Evolutionary conservation across 768 basidiomycete species (phyloP), one percentile per base, ranked within the genome.

Genomic region (Gelatoporia subvermispora): DNA sequence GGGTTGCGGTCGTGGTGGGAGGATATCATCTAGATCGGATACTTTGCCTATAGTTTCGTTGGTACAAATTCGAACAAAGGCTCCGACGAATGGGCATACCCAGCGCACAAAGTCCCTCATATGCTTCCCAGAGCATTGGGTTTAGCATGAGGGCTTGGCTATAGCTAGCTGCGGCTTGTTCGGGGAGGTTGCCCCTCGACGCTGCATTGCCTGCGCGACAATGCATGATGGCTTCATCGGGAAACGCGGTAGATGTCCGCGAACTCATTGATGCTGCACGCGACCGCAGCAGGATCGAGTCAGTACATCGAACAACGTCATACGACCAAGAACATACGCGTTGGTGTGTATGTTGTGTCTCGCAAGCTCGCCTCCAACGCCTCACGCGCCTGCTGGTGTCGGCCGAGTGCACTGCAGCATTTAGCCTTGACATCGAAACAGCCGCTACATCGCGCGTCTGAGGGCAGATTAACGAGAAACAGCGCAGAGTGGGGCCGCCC

Each of bases 91-190:
- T 24, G 52, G 31, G 68, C 73, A 44, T 58, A 87, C 93, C 93
- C 39, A 90, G 68, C 24, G 76, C 68, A 63, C 93, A 95, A 28
- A 96, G 65, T 0, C 89, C 92, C 60, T 93, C 89, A 59, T 93
- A 88, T 4, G 93, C 93, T 64, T 96, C 93, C 92, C 92, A 95
- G 46, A 93, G 68, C 63, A 89, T 78, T 25, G 90, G 88, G 61
- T 91, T 84, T 41, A 82, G 63, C 13, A 72, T 64, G 51, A 96
- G 72, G 22, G 91, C 87, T 50, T 82, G 78, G 40, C 75, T 74
- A 65, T 86, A 94, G 60, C 82, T 84, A 46, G 68, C 60, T 21
- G 75, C 71, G n/a, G 93, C 93, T 55, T 80, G 78, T 46, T 85
- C 83, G 2, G 77, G 77, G 50, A 88, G 75, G 64, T 92, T 90